A percentile compares a stretch with the other conserved stretches of the same genome.
Conservation (phyloP, 2,329 filamentous ascomycete species). For the Cercospora sojina region DNA sequence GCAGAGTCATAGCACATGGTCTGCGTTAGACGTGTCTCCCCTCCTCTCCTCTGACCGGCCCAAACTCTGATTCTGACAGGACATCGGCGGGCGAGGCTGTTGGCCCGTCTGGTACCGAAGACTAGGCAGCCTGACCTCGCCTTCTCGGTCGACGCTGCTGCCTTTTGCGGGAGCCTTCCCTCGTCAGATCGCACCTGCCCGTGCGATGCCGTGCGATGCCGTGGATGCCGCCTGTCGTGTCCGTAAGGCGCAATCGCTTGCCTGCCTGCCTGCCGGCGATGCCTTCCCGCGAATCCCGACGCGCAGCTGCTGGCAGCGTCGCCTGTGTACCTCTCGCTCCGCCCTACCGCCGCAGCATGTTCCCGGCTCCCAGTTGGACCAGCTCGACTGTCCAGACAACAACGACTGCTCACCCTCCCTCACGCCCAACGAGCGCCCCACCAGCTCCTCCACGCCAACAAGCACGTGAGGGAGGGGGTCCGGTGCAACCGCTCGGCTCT, state of each 20-base stretch:
- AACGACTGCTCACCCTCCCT: not conserved
- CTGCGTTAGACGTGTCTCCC: not conserved
- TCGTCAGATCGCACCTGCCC: not conserved
- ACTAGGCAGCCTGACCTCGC: not conserved
- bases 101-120: not conserved
- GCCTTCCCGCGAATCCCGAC: not conserved
- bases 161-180: not conserved
- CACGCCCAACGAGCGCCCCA: not conserved
- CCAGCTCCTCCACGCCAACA: not conserved
- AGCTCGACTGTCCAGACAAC: not conserved
- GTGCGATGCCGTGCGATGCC: not conserved
- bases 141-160: not conserved
- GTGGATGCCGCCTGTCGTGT: not conserved
- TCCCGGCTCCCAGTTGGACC: not conserved
- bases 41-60: not conserved
- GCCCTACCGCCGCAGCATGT: not conserved
- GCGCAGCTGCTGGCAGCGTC: not conserved
- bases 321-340: slow-evolving; percentile 9
- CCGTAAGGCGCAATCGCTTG: not conserved
- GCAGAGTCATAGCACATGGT: not conserved
- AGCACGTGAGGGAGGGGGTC: not conserved
- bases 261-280: not conserved
- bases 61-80: slow-evolving; percentile 4
- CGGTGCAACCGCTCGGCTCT: not conserved
- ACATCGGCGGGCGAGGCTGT: not conserved